These are phyloP conservation scores for Trichoderma afroharzianum DNA, from an alignment of 2,329 filamentous ascomycete species.

Conservation along the genomic window DNA sequence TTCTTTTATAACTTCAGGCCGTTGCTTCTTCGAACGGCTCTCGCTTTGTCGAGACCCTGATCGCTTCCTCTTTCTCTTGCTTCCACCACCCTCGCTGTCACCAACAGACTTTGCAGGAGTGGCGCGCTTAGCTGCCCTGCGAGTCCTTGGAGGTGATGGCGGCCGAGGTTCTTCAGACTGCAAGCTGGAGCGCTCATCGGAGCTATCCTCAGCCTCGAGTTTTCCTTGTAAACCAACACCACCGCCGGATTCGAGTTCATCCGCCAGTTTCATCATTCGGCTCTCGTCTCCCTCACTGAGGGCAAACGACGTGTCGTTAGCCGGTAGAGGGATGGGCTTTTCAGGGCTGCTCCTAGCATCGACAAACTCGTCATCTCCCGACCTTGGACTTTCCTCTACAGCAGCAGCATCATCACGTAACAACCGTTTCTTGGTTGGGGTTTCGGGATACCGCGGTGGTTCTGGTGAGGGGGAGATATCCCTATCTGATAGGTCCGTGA, in stretches of 20 bases:
- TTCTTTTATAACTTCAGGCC: conserved; percentile 23
- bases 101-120: conserved; percentile 17
- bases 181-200: conserved; percentile 23
- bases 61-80: conserved; percentile 32
- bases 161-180: conserved; percentile 21
- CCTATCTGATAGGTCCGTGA: conserved; percentile 13
- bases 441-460: conserved; percentile 14
- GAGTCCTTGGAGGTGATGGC: conserved; percentile 19
- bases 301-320: conserved; percentile 36
- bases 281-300: conserved; percentile 45
- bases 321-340: conserved; percentile 18
- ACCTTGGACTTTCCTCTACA: conserved; percentile 38
- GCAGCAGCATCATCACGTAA: conserved; percentile 7
- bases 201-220: conserved; percentile 15
- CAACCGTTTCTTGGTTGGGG: conserved; percentile 21
- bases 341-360: conserved; percentile 47
- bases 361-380: conserved; percentile 45
- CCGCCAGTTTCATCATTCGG: conserved; percentile 46
- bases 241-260: conserved; percentile 45
- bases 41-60: conserved; percentile 21
- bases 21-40: conserved; percentile 30
- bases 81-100: not conserved
- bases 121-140: conserved; percentile 15
- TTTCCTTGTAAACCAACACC: conserved; percentile 17
- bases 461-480: not conserved